These are phyloP conservation scores for Cryptosporidium andersoni DNA, from an alignment of 169 alveolate species.

Conservation along the genomic window DNA sequence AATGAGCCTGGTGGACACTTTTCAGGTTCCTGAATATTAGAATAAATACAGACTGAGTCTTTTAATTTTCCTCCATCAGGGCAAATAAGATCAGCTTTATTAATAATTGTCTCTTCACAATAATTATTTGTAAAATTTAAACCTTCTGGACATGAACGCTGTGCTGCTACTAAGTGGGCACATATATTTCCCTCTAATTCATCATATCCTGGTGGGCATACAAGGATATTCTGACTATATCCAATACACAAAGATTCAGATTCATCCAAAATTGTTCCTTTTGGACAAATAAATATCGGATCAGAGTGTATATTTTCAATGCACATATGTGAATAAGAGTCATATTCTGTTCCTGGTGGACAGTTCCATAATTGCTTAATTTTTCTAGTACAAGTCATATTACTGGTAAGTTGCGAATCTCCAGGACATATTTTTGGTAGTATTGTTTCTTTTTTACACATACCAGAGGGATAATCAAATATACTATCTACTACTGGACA, in stretches of 20 bases:
- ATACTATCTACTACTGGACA: slow-evolving; percentile 19
- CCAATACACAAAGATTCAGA: slow-evolving; percentile 43
- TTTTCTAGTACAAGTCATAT: slow-evolving; percentile 22
- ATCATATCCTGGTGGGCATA: slow-evolving; percentile 69
- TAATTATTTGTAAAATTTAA: slow-evolving; percentile 14
- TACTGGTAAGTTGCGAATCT: slow-evolving; percentile 7
- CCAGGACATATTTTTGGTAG: slow-evolving; percentile 33
- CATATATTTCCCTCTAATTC: slow-evolving; percentile 51
- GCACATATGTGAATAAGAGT: slow-evolving; percentile 17
- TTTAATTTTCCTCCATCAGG: slow-evolving; percentile 20
- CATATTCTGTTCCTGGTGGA: slow-evolving; percentile 63
- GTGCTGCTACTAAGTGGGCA: slow-evolving; percentile 38
- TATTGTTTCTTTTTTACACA: slow-evolving; percentile 17
- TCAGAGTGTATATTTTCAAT: slow-evolving; percentile 15
- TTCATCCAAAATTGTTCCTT: slow-evolving; percentile 45
- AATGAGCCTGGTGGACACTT: slow-evolving; percentile 48
- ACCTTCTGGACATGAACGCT: slow-evolving; percentile 32
- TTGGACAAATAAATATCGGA: slow-evolving; percentile 45
- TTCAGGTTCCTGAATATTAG: neutral
- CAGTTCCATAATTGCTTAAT: slow-evolving; percentile 44
- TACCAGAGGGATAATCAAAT: slow-evolving; percentile 13
- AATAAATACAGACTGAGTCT: slow-evolving; percentile 22
- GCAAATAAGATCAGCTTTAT: slow-evolving; percentile 8
- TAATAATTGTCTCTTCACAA: slow-evolving; percentile 22
- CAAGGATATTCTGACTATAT: slow-evolving; percentile 12